A percentile compares a stretch with the other conserved stretches of the same genome.
Evolutionary conservation across 2,329 filamentous ascomycete species (phyloP).

Genomic region (Alternaria burnsii): DNA sequence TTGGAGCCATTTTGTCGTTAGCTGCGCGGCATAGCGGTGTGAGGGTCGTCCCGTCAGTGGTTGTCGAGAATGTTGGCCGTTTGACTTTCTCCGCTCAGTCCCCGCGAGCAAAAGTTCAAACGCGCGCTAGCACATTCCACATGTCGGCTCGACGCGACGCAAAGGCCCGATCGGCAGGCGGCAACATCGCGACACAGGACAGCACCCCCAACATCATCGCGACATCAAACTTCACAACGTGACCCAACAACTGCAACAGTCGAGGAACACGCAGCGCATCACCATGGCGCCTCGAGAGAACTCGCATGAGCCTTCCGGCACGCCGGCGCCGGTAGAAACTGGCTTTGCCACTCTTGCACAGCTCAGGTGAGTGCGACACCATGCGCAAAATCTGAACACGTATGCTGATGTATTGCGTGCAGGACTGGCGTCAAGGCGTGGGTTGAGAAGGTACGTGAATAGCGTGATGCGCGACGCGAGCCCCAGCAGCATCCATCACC

Average conservation of each 20-base stretch:
- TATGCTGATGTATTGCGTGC: conserved; percentile 40
- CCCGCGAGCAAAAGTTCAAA: conserved; percentile 34
- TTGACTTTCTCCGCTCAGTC: conserved; percentile 22
- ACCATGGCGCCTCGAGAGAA: conserved; percentile 65
- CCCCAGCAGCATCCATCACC: conserved; percentile 22
- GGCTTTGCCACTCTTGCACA: conserved; percentile 86
- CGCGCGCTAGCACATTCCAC: conserved; percentile 25
- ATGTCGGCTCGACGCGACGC: conserved; percentile 17
- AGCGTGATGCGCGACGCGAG: conserved; percentile 14
- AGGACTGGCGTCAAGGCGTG: conserved; percentile 73
- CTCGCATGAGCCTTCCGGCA: conserved; percentile 62
- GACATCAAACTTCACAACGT: conserved; percentile 42
- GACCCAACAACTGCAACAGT: conserved; percentile 29
- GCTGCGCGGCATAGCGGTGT: conserved; percentile 40
- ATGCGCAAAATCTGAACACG: conserved; percentile 37
- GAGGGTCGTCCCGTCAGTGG: conserved; percentile 18
- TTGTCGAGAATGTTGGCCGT: conserved; percentile 23
- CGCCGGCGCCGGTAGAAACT: conserved; percentile 72
- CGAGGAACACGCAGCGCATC: conserved; percentile 13
- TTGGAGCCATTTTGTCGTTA: conserved; percentile 48
- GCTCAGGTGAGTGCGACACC: conserved; percentile 68
- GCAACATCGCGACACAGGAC: conserved; percentile 40
- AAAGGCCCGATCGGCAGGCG: conserved; percentile 23
- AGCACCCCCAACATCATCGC: conserved; percentile 36
- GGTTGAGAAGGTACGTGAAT: conserved; percentile 70